Evolutionary conservation across 2,329 filamentous ascomycete genomes (phyloP).

Genomic region (Tolypocladium nubicola): DNA sequence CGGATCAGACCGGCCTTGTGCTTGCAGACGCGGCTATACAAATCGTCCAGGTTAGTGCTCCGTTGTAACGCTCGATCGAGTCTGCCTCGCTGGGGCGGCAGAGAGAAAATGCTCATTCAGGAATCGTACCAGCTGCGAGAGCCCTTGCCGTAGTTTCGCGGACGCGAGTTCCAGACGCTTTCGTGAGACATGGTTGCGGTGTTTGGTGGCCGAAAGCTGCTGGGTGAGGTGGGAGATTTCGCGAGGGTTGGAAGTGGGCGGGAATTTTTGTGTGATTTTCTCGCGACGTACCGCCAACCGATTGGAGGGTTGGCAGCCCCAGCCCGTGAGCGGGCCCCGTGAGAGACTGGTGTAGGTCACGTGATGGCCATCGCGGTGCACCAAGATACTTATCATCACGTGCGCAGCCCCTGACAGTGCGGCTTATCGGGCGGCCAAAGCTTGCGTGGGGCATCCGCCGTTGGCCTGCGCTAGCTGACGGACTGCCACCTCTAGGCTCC

Average conservation of each 20-base stretch:
- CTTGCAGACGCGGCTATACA: constrained; percentile 57
- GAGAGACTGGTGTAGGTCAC: background rate
- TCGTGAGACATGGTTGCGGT: constrained; percentile 61
- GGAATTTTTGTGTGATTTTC: constrained; percentile 30
- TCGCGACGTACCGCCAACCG: constrained; percentile 17
- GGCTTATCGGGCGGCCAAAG: background rate
- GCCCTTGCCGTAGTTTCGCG: constrained; percentile 95
- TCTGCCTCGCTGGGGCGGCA: background rate
- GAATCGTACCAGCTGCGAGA: constrained; percentile 74
- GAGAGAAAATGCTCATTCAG: background rate
- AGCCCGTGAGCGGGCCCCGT: constrained; percentile 8
- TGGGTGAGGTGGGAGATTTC: constrained; percentile 21
- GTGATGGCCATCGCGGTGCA: background rate
- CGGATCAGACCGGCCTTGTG: constrained; percentile 98
- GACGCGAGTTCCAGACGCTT: constrained; percentile 98
- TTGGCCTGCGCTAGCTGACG: background rate
- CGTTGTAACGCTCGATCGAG: background rate
- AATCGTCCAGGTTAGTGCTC: background rate
- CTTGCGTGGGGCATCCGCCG: constrained; percentile 1
- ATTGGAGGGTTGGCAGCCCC: constrained; percentile 28
- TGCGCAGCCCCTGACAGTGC: background rate
- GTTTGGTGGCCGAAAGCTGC: constrained; percentile 14
- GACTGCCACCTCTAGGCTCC: background rate
- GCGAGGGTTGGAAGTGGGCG: constrained; percentile 20
- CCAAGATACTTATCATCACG: constrained; percentile 11